phyloP scores from a whole-genome alignment of 805 yeast genomes.

The Yarrowia sp. region DNA sequence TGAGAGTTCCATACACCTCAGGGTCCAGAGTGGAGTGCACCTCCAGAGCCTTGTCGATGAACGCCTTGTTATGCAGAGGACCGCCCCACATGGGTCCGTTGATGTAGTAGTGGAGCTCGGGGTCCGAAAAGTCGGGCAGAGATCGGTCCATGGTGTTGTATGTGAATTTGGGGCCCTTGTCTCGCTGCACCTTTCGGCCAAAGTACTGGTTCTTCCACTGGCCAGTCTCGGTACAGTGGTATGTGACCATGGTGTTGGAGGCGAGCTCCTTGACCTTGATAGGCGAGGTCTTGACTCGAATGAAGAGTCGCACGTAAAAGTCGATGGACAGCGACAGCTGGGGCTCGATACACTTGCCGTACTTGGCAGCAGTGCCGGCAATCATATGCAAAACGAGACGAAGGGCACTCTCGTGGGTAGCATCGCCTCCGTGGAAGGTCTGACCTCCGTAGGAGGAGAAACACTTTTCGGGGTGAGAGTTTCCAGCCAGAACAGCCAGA shows the following conservation, averaged over 20 bases:
- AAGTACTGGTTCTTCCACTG: slow-evolving; percentile 72
- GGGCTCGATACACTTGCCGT: slow-evolving; percentile 88
- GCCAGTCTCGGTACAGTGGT: slow-evolving; percentile 89
- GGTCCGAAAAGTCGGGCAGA: slow-evolving; percentile 54
- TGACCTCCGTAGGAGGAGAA: slow-evolving; percentile 94
- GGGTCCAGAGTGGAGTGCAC: slow-evolving; percentile 59
- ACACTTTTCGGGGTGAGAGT: slow-evolving; percentile 96
- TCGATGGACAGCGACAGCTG: slow-evolving; percentile 85
- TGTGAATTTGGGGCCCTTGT: slow-evolving; percentile 49
- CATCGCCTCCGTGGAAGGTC: slow-evolving; percentile 77
- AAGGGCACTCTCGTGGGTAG: slow-evolving; percentile 92
- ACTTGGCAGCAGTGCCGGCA: slow-evolving; percentile 84
- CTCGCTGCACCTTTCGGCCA: slow-evolving; percentile 60
- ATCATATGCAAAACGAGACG: slow-evolving; percentile 80
- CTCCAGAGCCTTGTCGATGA: slow-evolving; percentile 68
- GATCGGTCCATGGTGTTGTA: slow-evolving; percentile 73
- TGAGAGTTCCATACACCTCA: slow-evolving; percentile 74
- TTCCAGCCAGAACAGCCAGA: slow-evolving; percentile 93
- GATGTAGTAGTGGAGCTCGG: slow-evolving; percentile 71
- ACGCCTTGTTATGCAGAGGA: slow-evolving; percentile 70
- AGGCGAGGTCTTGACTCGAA: slow-evolving; percentile 79
- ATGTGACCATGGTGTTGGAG: slow-evolving; percentile 75
- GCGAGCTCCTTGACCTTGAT: slow-evolving; percentile 80
- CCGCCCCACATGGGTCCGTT: slow-evolving; percentile 99
- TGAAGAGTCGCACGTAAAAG: slow-evolving; percentile 86